Conservation (phyloP, 306 rosid genomes). For the Sphenostylis stenocarpa region DNA sequence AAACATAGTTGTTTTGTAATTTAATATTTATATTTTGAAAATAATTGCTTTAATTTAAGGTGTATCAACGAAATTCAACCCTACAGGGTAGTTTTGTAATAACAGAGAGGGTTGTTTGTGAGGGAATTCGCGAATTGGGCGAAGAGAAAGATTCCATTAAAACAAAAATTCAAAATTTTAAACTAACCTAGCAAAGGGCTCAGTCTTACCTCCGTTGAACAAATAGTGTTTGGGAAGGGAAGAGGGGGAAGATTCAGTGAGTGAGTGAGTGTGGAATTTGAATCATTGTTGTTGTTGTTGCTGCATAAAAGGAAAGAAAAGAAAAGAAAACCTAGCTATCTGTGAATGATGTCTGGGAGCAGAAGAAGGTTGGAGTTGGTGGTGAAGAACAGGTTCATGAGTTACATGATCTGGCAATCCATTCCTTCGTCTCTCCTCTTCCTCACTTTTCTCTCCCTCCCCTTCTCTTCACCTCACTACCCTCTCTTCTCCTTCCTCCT, state of each 20-base stretch:
- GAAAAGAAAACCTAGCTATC: background rate
- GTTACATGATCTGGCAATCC: constrained; percentile 87
- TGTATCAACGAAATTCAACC: too few species aligned
- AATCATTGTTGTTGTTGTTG: background rate
- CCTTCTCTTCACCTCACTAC: constrained; percentile 31
- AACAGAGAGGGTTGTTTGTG: too few species aligned
- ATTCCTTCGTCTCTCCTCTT: constrained; percentile 70
- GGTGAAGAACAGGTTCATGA: constrained; percentile 63
- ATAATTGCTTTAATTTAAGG: too few species aligned
- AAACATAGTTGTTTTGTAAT: too few species aligned
- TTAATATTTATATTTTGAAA: too few species aligned
- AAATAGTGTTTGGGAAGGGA: background rate
- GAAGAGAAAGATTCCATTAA: too few species aligned
- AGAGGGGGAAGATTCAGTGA: background rate
- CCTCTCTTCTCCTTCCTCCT: constrained; percentile 30
- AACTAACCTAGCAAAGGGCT: background rate
- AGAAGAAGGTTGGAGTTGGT: constrained; percentile 30
- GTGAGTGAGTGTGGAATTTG: background rate
- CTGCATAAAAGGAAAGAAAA: background rate
- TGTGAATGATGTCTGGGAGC: constrained; percentile 17
- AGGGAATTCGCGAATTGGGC: too few species aligned
- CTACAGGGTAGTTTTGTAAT: too few species aligned
- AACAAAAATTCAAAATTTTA: background rate
- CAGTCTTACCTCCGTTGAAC: background rate
- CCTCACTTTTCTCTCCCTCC: constrained; percentile 7